Conservation (phyloP, 1,139 yeast species). For the Diutina ranongensis region DNA sequence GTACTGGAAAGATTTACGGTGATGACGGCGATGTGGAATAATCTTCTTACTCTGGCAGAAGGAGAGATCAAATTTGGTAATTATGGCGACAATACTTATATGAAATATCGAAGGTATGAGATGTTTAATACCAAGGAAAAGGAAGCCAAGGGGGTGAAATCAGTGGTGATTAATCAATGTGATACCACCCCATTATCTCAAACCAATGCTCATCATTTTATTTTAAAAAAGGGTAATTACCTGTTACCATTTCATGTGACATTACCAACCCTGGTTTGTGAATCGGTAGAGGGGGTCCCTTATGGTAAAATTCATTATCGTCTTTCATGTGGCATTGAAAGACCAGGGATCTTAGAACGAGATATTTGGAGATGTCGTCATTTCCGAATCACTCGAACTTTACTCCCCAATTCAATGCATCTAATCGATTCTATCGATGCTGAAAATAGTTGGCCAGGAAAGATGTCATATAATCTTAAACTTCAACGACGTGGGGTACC, state of each 20-base stretch:
- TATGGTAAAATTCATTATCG: constrained; percentile 43
- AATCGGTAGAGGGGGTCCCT: constrained; percentile 41
- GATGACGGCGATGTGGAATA: not conserved
- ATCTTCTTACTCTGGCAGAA: not conserved
- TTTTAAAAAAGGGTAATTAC: constrained; percentile 54
- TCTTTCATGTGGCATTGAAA: constrained; percentile 42
- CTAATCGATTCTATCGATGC: constrained; percentile 46
- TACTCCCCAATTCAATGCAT: constrained; percentile 38
- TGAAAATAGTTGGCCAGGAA: constrained; percentile 53
- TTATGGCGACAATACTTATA: not conserved
- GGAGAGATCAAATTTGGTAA: constrained; percentile 1
- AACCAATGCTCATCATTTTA: constrained; percentile 19
- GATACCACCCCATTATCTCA: constrained; percentile 35
- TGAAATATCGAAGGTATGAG: not conserved
- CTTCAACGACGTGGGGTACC: constrained; percentile 49
- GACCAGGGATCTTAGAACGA: constrained; percentile 31
- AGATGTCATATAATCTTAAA: constrained; percentile 50
- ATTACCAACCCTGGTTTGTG: constrained; percentile 38
- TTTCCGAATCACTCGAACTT: constrained; percentile 33
- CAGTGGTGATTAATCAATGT: not conserved
- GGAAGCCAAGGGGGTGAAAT: not conserved
- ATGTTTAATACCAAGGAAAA: not conserved
- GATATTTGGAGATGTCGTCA: constrained; percentile 22
- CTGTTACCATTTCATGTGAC: constrained; percentile 47
- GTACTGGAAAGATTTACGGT: not conserved